phyloP scores from a whole-genome alignment of 495 filamentous ascomycete genomes.

The Cercophora sp. region DNA sequence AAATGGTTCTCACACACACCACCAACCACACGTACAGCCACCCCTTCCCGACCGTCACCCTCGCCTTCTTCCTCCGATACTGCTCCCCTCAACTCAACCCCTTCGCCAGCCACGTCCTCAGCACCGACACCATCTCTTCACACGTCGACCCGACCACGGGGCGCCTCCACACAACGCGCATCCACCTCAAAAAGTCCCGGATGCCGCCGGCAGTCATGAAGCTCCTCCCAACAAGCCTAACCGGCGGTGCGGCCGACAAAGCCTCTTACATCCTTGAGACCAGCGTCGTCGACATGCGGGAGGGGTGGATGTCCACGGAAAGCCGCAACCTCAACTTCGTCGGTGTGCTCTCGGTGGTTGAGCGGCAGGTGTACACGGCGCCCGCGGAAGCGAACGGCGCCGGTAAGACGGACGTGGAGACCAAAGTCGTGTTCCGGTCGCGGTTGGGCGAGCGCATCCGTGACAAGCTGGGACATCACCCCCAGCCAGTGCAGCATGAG shows the following conservation, averaged over 20 bases:
- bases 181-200: constrained; percentile 92
- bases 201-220: constrained; percentile 79
- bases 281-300: constrained; percentile 80
- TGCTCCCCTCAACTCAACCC: constrained; percentile 72
- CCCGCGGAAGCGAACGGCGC: constrained; percentile 25
- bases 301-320: constrained; percentile 85
- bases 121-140: constrained; percentile 89
- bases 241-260: constrained; percentile 68
- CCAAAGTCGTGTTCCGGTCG: constrained; percentile 80
- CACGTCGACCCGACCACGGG: constrained; percentile 75
- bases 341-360: constrained; percentile 86
- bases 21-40: constrained; percentile 86
- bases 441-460: constrained; percentile 71
- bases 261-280: constrained; percentile 88
- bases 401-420: constrained; percentile 76
- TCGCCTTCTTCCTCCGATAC: constrained; percentile 98
- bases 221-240: constrained; percentile 65
- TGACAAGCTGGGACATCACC: constrained; percentile 36
- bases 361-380: constrained; percentile 72
- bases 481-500: constrained; percentile 7
- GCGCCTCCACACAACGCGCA: constrained; percentile 78
- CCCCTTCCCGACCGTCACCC: constrained; percentile 81
- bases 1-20: constrained; percentile 60
- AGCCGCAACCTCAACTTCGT: constrained; percentile 86
- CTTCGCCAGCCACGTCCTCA: constrained; percentile 90